Conservation (phyloP, 768 basidiomycete genomes). For the Phallus indusiatus region DNA sequence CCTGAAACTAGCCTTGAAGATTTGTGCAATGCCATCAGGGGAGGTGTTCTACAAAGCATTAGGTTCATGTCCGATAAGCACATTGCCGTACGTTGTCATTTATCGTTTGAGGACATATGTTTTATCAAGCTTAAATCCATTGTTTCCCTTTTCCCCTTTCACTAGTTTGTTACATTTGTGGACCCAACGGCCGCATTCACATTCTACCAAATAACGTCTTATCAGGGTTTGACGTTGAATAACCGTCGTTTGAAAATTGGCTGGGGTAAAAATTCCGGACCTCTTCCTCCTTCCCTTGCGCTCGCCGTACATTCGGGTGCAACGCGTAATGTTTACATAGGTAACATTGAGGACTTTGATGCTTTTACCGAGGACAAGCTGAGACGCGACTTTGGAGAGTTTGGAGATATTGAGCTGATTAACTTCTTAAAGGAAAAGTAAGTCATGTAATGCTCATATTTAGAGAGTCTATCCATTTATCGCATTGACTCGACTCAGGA, state of each 20-base stretch:
- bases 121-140: background rate
- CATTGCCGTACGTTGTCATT: constrained; percentile 67
- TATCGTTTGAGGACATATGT: too few species aligned
- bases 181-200: constrained; percentile 88
- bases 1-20: constrained; percentile 94
- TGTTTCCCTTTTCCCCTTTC: constrained; percentile 7
- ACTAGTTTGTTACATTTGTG: constrained; percentile 90
- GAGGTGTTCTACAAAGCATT: constrained; percentile 94
- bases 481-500: constrained; percentile 36
- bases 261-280: constrained; percentile 95
- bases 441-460: constrained; percentile 22
- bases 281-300: constrained; percentile 72
- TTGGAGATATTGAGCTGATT: constrained; percentile 93
- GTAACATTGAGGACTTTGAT: constrained; percentile 93
- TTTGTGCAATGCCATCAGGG: constrained; percentile 90
- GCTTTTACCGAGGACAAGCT: constrained; percentile 83
- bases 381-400: constrained; percentile 90
- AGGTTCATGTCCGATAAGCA: constrained; percentile 96
- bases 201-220: constrained; percentile 88
- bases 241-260: constrained; percentile 93
- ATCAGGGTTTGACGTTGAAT: constrained; percentile 84
- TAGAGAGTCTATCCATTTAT: background rate
- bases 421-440: constrained; percentile 93
- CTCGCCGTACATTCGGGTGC: constrained; percentile 89
- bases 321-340: constrained; percentile 94